These are phyloP conservation scores for Pseudocercospora fuligena DNA, from an alignment of 2,329 filamentous ascomycete genomes.

Conservation along the genomic window DNA sequence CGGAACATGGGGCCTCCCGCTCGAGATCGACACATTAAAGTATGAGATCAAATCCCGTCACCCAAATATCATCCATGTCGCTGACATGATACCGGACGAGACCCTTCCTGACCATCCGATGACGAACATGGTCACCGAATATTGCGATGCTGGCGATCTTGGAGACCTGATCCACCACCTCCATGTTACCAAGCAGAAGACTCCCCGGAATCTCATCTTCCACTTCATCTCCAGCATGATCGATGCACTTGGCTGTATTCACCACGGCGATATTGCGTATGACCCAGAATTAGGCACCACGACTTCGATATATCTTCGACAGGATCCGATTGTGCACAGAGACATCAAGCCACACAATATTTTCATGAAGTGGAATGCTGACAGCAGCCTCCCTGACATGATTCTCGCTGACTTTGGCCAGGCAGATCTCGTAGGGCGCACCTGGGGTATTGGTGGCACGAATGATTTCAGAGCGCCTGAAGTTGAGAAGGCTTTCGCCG, in stretches of 20 bases:
- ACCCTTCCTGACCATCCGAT: neutral
- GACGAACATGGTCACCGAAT: constrained; percentile 28
- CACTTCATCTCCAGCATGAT: constrained; percentile 35
- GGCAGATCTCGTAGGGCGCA: constrained; percentile 11
- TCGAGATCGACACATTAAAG: neutral
- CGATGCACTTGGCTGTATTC: constrained; percentile 34
- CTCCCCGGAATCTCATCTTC: constrained; percentile 30
- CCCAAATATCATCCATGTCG: constrained; percentile 21
- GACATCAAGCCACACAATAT: constrained; percentile 35
- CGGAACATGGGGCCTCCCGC: neutral
- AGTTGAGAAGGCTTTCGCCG: constrained; percentile 6
- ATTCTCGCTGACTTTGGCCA: constrained; percentile 35
- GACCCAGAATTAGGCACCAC: constrained; percentile 3
- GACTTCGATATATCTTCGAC: constrained; percentile 4
- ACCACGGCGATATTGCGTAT: constrained; percentile 28
- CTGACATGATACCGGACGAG: constrained; percentile 9
- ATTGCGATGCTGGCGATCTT: constrained; percentile 33
- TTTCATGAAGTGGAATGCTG: constrained; percentile 28
- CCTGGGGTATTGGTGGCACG: constrained; percentile 25
- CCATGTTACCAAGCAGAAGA: neutral
- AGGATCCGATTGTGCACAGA: constrained; percentile 29
- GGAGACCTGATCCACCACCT: constrained; percentile 22
- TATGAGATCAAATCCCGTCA: constrained; percentile 5
- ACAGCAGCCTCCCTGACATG: constrained; percentile 26
- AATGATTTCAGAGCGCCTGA: constrained; percentile 23